Conservation (phyloP, 164 flowering plant genomes). For the Hamamelis virginiana region DNA sequence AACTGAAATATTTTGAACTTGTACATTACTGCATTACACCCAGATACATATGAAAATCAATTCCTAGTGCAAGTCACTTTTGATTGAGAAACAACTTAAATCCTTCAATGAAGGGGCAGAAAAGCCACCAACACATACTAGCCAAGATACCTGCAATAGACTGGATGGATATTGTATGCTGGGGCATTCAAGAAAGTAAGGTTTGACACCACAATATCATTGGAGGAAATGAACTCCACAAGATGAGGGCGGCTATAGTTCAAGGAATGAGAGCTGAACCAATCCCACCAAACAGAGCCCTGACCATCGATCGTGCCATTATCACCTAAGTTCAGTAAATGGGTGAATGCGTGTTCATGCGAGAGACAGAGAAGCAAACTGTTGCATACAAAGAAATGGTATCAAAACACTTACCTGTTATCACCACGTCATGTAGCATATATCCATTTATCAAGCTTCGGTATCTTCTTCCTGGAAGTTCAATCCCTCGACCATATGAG, state of each 20-base stretch:
- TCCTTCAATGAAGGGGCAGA: neutral
- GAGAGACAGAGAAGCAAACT: neutral
- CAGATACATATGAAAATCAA: neutral
- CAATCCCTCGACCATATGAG: conserved; percentile 88
- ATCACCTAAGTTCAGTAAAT: conserved; percentile 53
- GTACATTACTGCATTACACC: conserved; percentile 38
- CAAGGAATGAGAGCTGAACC: conserved; percentile 49
- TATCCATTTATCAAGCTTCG: conserved; percentile 72
- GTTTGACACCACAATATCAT: conserved; percentile 63
- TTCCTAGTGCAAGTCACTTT: neutral
- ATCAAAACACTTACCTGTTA: conserved; percentile 56
- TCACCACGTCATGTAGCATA: conserved; percentile 65
- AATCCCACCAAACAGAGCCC: conserved; percentile 94
- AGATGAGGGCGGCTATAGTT: conserved; percentile 91
- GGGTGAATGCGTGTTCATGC: neutral
- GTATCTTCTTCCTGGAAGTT: conserved; percentile 71
- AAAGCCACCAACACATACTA: neutral
- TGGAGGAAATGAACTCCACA: conserved; percentile 63
- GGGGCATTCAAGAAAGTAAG: conserved; percentile 83
- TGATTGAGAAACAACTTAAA: neutral
- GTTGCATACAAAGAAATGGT: neutral
- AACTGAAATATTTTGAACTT: conserved; percentile 35
- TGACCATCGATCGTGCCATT: conserved; percentile 96
- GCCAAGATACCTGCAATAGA: conserved; percentile 74
- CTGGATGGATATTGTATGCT: conserved; percentile 79